Evolutionary conservation across 495 filamentous ascomycete genomes (phyloP).

Genomic region (Astrocystis sublimbata): DNA sequence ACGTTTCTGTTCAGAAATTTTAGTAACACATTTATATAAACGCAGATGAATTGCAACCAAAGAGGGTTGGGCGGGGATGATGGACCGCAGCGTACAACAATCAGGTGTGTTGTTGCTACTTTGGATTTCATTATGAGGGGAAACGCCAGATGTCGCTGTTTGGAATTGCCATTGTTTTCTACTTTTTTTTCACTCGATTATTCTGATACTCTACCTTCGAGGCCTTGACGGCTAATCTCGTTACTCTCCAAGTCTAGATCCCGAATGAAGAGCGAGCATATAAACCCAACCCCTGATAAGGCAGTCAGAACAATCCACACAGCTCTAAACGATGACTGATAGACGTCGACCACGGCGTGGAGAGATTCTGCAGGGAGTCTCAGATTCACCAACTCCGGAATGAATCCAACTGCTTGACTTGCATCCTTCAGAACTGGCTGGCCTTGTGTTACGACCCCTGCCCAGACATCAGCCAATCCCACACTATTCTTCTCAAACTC

Average conservation of each 20-base stretch:
- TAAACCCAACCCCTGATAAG: not conserved
- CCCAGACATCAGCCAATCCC: not conserved
- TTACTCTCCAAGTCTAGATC: not conserved
- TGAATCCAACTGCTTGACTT: not conserved
- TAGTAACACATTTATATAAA: no score
- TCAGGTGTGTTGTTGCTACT: no score
- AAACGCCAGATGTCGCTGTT: no score
- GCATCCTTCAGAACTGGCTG: not conserved
- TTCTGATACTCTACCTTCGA: no score
- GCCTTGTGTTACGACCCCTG: not conserved
- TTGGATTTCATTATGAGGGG: no score
- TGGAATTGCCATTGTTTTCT: no score
- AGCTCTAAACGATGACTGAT: not conserved
- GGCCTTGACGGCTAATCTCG: not conserved
- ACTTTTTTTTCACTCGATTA: no score
- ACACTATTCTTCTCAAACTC: conserved; percentile 25
- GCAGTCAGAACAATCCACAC: not conserved
- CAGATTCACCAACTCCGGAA: not conserved
- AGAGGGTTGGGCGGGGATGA: no score
- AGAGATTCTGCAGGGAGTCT: not conserved
- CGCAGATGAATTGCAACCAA: no score
- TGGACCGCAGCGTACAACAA: no score
- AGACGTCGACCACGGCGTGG: not conserved
- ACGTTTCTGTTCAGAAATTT: no score
- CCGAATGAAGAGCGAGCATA: not conserved